Percentiles rank a stretch among this genome's conserved stretches.
These are phyloP conservation scores for Fraxinus floribunda DNA, from an alignment of 305 asterid genomes.

Conservation along the genomic window DNA sequence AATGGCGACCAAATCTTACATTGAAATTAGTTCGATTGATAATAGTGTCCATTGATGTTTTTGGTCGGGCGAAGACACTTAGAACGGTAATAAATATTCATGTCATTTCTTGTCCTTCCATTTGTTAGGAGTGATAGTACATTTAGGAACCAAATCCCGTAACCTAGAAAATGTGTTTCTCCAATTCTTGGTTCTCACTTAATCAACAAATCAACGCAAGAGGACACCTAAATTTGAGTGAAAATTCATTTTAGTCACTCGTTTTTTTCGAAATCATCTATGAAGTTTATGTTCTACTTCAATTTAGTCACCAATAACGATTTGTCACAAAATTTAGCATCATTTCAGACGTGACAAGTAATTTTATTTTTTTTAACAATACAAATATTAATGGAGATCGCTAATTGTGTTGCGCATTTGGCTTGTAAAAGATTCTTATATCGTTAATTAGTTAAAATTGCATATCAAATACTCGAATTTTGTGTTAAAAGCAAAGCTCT, in stretches of 20 bases:
- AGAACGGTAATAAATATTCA: background rate
- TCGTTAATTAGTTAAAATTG: no score
- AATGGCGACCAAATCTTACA: background rate
- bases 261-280: background rate
- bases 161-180: constrained; percentile 35
- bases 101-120: constrained; percentile 49
- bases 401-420: no score
- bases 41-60: background rate
- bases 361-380: no score
- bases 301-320: background rate
- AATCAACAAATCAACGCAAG: constrained; percentile 3
- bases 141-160: constrained; percentile 66
- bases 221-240: background rate
- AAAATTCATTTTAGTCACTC: background rate
- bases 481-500: no score
- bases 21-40: background rate
- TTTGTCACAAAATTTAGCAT: background rate
- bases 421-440: no score
- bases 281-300: background rate
- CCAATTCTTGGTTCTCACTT: constrained; percentile 29
- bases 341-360: background rate
- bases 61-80: background rate
- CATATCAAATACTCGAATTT: no score
- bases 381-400: no score
- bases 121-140: constrained; percentile 61